Conservation (phyloP, 1,139 yeast genomes). For the Taphrina wiesneri region DNA sequence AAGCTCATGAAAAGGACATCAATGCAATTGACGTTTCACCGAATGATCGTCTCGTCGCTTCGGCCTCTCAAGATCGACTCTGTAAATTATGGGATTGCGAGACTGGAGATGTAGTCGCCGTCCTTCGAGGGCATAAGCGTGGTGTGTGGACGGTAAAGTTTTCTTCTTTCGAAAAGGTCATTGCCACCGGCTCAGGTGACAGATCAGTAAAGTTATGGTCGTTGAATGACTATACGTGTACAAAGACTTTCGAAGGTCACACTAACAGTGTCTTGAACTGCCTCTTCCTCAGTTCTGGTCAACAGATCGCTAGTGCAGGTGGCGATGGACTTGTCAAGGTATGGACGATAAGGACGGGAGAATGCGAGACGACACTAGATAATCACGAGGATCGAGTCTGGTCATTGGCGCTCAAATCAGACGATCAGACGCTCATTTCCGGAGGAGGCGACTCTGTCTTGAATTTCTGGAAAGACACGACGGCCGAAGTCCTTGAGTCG, state of each 20-base stretch:
- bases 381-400: constrained; percentile 93
- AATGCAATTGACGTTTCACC: constrained; percentile 86
- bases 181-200: constrained; percentile 82
- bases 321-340: constrained; percentile 92
- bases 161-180: constrained; percentile 73
- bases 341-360: constrained; percentile 81
- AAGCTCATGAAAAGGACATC: constrained; percentile 96
- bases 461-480: constrained; percentile 83
- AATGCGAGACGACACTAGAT: constrained; percentile 77
- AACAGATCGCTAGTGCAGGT: constrained; percentile 77
- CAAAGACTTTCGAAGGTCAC: constrained; percentile 89
- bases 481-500: constrained; percentile 62
- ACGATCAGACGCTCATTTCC: constrained; percentile 69
- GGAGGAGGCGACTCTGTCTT: constrained; percentile 96
- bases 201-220: constrained; percentile 90
- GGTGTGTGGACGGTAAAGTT: constrained; percentile 92
- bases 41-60: constrained; percentile 81
- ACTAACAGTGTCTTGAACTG: constrained; percentile 87
- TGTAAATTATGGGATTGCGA: constrained; percentile 85
- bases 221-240: constrained; percentile 68
- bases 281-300: constrained; percentile 63
- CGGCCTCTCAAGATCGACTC: constrained; percentile 93
- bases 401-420: constrained; percentile 70
- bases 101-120: constrained; percentile 79
- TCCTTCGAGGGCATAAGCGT: constrained; percentile 84